Base-by-base conservation (phyloP, 2,329 filamentous ascomycete species). In the Pseudomassariella vexata region DNA sequence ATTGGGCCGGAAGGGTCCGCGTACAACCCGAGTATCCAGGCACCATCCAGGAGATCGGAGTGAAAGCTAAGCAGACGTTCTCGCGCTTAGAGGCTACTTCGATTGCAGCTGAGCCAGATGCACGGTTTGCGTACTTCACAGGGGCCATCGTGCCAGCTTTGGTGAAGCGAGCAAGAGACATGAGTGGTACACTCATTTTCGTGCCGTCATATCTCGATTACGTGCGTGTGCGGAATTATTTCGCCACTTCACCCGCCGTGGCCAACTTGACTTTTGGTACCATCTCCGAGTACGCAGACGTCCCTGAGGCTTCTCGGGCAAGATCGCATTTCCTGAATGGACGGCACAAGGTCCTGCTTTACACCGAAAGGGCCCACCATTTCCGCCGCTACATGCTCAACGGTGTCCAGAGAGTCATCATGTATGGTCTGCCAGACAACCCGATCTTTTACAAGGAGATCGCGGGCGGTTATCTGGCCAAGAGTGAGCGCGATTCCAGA, bases 151-250 rank as follows among this genome's bases (percentile, higher is more conserved):
- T 96, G 10, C 87, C 92, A 0, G 70, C 76, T 2, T 71, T 95
- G 11, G 69, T 76, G 32, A 83, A 84, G 48, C 73, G 81, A 19
- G 66, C 72, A n/a, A 77, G 76, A 38, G 75, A 79, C 35, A 65
- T 70, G 1, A 58, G 46, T 12, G 89, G 92, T 20, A 85, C 85
- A 1, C 66, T 98, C 11, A 70, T 98, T 50, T 95, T 94, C 62
- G 79, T 96, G 30, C 88, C 92, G 0, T 88, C 83, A 0, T 96
- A 95, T 60, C 79, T 95, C 38, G 92, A 98, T 63, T 96, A 96
- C 56, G 83, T 95, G 25, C 83, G 89, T 24, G 73, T 98, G 37
- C 79, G 92, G 33, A 98, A 96, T 63, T 85, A 89, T 61, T 89
- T 98, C 49, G 79, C 88, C 32, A 88, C 79, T 19, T 79, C 80